Conservation (phyloP, 345 rosid species). For the Psidium guajava region DNA sequence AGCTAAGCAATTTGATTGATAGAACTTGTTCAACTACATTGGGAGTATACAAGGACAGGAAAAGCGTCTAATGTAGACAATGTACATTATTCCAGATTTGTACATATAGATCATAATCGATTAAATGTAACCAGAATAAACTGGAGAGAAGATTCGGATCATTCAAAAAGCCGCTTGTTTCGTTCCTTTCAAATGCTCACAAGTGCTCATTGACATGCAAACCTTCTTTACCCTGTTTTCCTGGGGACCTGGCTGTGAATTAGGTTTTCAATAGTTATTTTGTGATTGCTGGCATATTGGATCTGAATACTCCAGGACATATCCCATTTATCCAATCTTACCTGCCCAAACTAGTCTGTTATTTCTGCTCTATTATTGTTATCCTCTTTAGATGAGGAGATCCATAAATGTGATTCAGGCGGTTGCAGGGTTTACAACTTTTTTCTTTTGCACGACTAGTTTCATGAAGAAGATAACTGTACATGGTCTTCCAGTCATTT, state of each 20-base stretch:
- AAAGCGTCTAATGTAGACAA: not conserved
- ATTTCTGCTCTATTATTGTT: not conserved
- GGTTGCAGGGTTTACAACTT: not conserved
- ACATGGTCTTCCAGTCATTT: not conserved
- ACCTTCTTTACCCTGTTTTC: not conserved
- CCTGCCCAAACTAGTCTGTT: not conserved
- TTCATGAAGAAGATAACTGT: not conserved
- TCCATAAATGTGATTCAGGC: not conserved
- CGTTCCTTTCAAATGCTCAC: not conserved
- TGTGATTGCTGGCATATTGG: not conserved
- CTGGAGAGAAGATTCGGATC: not conserved
- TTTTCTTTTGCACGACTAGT: not conserved
- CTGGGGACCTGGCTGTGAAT: not conserved
- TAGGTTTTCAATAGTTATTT: not conserved
- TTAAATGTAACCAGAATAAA: not conserved
- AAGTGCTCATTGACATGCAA: not conserved
- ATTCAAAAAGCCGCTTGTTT: not conserved
- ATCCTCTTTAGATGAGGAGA: not conserved
- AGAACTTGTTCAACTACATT: not conserved
- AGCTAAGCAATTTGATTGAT: not conserved
- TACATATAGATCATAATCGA: not conserved
- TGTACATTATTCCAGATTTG: not conserved
- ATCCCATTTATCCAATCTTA: not conserved
- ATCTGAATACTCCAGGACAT: not conserved
- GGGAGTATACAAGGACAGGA: not conserved